phyloP scores from a whole-genome alignment of 2,329 filamentous ascomycete species.

The Botryotinia globosa region DNA sequence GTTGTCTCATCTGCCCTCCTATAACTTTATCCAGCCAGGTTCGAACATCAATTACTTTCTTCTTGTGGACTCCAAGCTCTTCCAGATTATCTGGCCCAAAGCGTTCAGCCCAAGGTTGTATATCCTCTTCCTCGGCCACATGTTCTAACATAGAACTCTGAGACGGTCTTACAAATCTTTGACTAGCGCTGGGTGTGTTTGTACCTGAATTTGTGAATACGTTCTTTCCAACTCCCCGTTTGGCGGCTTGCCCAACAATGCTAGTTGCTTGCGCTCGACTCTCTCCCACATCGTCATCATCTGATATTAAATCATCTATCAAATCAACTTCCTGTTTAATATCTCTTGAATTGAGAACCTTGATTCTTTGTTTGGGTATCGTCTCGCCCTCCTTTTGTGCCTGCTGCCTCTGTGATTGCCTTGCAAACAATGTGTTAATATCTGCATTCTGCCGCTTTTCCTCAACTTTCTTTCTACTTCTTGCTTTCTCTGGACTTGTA shows the following conservation, averaged over 20 bases:
- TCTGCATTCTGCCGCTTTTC: slow-evolving; percentile 56
- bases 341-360: slow-evolving; percentile 43
- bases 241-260: slow-evolving; percentile 54
- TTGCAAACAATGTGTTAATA: slow-evolving; percentile 59
- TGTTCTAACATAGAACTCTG: slow-evolving; percentile 26
- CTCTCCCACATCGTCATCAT: slow-evolving; percentile 56
- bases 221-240: slow-evolving; percentile 48
- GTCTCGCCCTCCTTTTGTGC: slow-evolving; percentile 28
- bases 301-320: slow-evolving; percentile 48
- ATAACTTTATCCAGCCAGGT: slow-evolving; percentile 78
- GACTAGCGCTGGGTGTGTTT: slow-evolving; percentile 42
- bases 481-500: slow-evolving; percentile 47
- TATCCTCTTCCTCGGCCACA: slow-evolving; percentile 47
- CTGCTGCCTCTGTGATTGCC: slow-evolving; percentile 51
- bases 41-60: slow-evolving; percentile 83
- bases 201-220: slow-evolving; percentile 32
- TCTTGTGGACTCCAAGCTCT: slow-evolving; percentile 92
- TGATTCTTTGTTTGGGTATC: slow-evolving; percentile 36
- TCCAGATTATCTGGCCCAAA: slow-evolving; percentile 73
- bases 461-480: slow-evolving; percentile 42
- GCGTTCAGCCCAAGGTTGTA: slow-evolving; percentile 81
- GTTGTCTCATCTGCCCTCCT: slow-evolving; percentile 61
- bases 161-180: slow-evolving; percentile 51
- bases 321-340: slow-evolving; percentile 50
- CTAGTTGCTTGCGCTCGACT: slow-evolving; percentile 50